phyloP scores from a whole-genome alignment of 1,284 basidiomycete species.

The Malassezia japonica region DNA sequence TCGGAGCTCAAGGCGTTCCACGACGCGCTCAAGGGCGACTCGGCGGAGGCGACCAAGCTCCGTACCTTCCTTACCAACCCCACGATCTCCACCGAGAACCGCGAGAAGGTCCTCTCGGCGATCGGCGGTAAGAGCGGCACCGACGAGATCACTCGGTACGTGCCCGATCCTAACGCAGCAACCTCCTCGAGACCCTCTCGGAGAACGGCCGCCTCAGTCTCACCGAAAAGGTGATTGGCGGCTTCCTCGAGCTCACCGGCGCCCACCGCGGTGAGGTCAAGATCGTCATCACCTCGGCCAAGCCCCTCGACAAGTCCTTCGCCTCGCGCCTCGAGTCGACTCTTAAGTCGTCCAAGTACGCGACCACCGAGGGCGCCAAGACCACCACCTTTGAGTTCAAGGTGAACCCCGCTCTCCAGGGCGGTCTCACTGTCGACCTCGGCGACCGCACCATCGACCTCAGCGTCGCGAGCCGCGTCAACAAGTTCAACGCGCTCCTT shows the following conservation, averaged over 20 bases:
- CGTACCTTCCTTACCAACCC: constrained; percentile 71
- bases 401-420: constrained; percentile 45
- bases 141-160: constrained; percentile 43
- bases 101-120: constrained; percentile 60
- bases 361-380: constrained; percentile 36
- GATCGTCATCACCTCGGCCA: constrained; percentile 69
- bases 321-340: constrained; percentile 41
- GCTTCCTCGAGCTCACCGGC: constrained; percentile 79
- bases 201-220: constrained; percentile 85
- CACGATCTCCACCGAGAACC: constrained; percentile 71
- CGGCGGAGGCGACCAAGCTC: constrained; percentile 54
- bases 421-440: constrained; percentile 85
- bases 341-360: constrained; percentile 40
- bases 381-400: constrained; percentile 43
- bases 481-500: constrained; percentile 81
- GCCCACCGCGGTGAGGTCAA: constrained; percentile 87
- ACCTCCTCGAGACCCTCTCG: constrained; percentile 78
- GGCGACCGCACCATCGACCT: constrained; percentile 96
- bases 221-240: constrained; percentile 76
- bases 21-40: constrained; percentile 27
- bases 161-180: constrained; percentile 48
- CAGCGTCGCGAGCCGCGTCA: constrained; percentile 82
- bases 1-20: constrained; percentile 59
- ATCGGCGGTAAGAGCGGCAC: constrained; percentile 53
- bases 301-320: constrained; percentile 42